Conservation (phyloP, 2,329 filamentous ascomycete species). For the Botrytis squamosa region DNA sequence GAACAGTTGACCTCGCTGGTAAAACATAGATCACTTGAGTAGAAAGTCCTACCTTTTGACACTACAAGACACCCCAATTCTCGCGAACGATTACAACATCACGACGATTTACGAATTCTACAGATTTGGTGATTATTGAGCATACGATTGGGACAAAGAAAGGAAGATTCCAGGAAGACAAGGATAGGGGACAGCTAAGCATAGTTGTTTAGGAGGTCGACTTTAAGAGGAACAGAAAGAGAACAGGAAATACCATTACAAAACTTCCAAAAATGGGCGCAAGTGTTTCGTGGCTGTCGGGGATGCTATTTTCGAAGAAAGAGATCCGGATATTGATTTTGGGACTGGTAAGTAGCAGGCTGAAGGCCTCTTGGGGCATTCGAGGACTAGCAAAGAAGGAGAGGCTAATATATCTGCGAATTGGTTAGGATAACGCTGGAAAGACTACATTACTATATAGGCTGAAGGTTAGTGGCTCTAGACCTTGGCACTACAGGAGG, state of each 20-base stretch:
- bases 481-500: neutral
- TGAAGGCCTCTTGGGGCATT: constrained; percentile 1
- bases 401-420: constrained; percentile 21
- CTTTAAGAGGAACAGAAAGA: constrained; percentile 6
- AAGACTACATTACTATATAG: constrained; percentile 97
- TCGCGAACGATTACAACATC: neutral
- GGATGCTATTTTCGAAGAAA: constrained; percentile 86
- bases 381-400: constrained; percentile 11
- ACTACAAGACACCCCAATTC: neutral
- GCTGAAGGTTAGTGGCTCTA: constrained; percentile 66
- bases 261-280: constrained; percentile 53
- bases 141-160: constrained; percentile 7
- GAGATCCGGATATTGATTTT: constrained; percentile 96
- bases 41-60: constrained; percentile 6
- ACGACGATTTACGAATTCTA: neutral
- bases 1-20: constrained; percentile 13
- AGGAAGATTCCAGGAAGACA: constrained; percentile 10
- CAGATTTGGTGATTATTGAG: constrained; percentile 2
- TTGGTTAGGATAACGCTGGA: constrained; percentile 83
- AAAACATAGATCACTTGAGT: constrained; percentile 14
- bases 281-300: constrained; percentile 67
- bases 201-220: constrained; percentile 14
- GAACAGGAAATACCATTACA: neutral
- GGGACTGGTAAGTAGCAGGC: constrained; percentile 67
- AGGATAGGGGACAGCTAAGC: constrained; percentile 21